phyloP scores from a whole-genome alignment of 768 basidiomycete species.

The Thelephora ganbajun region DNA sequence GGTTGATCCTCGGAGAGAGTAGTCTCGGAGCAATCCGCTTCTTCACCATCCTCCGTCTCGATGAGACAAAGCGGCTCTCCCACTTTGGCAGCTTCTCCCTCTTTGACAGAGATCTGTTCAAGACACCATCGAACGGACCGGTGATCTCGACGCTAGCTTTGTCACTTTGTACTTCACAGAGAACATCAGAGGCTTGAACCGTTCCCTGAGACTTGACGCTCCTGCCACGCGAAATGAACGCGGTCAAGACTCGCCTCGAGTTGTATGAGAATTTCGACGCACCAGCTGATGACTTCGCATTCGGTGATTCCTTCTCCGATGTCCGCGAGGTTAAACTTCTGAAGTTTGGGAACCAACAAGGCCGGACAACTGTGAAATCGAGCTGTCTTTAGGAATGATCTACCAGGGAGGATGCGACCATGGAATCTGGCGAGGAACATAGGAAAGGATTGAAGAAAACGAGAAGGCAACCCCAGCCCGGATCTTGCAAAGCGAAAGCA shows the following conservation, averaged over 20 bases:
- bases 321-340: conserved; percentile 68
- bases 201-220: conserved; percentile 36
- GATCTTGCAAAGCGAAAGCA: too few species aligned
- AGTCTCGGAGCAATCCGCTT: not conserved
- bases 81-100: conserved; percentile 77
- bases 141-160: conserved; percentile 89
- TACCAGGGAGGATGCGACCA: too few species aligned
- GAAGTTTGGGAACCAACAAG: conserved; percentile 19
- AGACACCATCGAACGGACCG: conserved; percentile 66
- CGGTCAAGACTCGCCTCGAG: conserved; percentile 5
- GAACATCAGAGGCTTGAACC: conserved; percentile 51
- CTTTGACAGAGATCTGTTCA: conserved; percentile 61
- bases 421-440: too few species aligned
- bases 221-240: conserved; percentile 27
- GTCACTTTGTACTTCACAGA: conserved; percentile 84
- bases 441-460: too few species aligned
- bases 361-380: conserved; percentile 22
- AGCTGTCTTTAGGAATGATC: too few species aligned
- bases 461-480: too few species aligned
- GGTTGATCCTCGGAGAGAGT: too few species aligned
- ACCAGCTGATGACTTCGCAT: conserved; percentile 84
- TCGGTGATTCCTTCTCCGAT: conserved; percentile 89
- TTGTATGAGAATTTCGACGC: conserved; percentile 13
- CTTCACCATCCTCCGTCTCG: conserved; percentile 49
- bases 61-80: conserved; percentile 67